These are phyloP conservation scores for Penicillium griseofulvum DNA, from an alignment of 2,329 filamentous ascomycete genomes.

Conservation along the genomic window DNA sequence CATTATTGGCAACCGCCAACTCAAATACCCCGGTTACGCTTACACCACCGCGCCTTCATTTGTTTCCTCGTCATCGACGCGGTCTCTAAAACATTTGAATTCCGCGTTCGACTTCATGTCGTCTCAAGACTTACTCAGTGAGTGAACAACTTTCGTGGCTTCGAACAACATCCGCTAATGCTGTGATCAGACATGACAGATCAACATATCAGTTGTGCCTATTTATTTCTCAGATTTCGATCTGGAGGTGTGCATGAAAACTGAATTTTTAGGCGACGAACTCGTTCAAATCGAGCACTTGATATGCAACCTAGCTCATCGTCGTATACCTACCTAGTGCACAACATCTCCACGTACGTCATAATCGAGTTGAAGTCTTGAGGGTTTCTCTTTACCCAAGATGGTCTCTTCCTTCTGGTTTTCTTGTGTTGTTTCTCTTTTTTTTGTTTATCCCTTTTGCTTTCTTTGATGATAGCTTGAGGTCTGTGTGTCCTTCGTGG, in stretches of 20 bases:
- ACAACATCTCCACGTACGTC: not conserved
- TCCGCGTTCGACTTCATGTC: conserved; percentile 5
- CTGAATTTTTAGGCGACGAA: conserved; percentile 3
- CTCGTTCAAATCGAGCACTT: not conserved
- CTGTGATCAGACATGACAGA: conserved; percentile 8
- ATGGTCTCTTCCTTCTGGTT: conserved; percentile 12
- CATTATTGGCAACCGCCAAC: conserved; percentile 6
- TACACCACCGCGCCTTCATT: conserved; percentile 4
- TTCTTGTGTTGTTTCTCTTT: conserved; percentile 3
- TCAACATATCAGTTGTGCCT: conserved; percentile 12
- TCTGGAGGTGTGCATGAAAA: conserved; percentile 8
- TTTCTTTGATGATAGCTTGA: conserved; percentile 14
- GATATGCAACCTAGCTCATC: not conserved
- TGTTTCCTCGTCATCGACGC: conserved; percentile 1
- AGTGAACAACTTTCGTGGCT: not conserved
- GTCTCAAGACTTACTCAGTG: conserved; percentile 12
- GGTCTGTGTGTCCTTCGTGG: not conserved
- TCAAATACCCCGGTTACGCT: conserved; percentile 3
- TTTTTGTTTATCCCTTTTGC: conserved; percentile 1
- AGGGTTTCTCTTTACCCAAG: not conserved
- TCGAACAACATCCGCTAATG: not conserved
- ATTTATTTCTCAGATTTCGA: conserved; percentile 2
- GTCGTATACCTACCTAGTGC: not conserved
- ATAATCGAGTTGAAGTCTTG: conserved; percentile 1
- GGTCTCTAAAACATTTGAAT: conserved; percentile 2